Evolutionary conservation across 1,139 yeast species (phyloP).

Genomic region (Candida tropicalis): DNA sequence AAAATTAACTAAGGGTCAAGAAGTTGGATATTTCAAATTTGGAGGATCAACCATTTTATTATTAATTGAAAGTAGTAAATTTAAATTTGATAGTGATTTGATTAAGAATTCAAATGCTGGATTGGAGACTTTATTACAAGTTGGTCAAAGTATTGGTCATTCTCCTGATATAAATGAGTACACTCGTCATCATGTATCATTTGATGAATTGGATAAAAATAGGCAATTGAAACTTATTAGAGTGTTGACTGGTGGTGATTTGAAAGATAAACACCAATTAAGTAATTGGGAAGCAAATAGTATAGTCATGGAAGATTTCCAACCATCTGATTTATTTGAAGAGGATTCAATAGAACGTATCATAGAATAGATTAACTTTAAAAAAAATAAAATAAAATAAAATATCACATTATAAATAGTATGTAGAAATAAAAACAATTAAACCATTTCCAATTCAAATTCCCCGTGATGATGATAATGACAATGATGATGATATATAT

Average conservation of each 20-base stretch:
- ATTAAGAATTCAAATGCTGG: slow-evolving; percentile 64
- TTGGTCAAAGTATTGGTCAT: slow-evolving; percentile 94
- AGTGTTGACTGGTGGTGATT: slow-evolving; percentile 60
- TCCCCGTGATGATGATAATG: background rate
- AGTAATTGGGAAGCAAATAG: slow-evolving; percentile 44
- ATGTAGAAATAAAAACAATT: background rate
- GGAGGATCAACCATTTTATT: slow-evolving; percentile 90
- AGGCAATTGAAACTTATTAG: slow-evolving; percentile 58
- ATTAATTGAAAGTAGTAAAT: slow-evolving; percentile 40
- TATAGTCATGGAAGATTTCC: slow-evolving; percentile 23
- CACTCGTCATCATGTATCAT: slow-evolving; percentile 49
- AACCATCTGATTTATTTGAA: slow-evolving; percentile 1
- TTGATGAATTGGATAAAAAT: slow-evolving; percentile 51
- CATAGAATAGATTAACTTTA: background rate
- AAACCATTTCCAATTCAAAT: too few species aligned
- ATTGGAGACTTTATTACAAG: slow-evolving; percentile 81
- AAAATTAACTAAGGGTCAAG: slow-evolving; percentile 67
- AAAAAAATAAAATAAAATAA: background rate
- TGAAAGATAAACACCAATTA: slow-evolving; percentile 31
- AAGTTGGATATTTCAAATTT: slow-evolving; percentile 90
- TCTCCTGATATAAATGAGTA: slow-evolving; percentile 51
- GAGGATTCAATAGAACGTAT: slow-evolving; percentile 3
- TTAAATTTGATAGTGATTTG: slow-evolving; percentile 73
- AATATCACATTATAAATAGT: background rate
- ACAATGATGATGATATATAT: background rate